These are phyloP conservation scores for Thelonectria olida DNA, from an alignment of 2,329 filamentous ascomycete genomes.

Conservation along the genomic window DNA sequence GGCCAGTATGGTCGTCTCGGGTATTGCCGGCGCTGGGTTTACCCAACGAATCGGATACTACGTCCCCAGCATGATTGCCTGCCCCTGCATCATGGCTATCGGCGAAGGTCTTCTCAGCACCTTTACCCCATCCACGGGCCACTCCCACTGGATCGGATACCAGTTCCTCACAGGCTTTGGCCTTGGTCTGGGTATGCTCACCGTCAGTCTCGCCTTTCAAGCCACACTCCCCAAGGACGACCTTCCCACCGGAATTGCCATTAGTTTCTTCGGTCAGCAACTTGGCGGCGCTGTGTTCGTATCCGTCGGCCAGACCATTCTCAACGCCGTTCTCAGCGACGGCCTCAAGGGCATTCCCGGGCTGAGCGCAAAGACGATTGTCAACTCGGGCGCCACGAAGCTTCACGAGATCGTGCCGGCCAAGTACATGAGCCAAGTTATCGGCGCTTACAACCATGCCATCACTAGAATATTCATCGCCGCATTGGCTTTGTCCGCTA, in stretches of 20 bases:
- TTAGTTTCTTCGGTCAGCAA: conserved; percentile 67
- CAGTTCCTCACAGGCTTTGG: conserved; percentile 69
- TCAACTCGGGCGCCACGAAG: conserved; percentile 65
- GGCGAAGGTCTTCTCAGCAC: conserved; percentile 68
- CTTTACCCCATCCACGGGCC: conserved; percentile 55
- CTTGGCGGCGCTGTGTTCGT: conserved; percentile 68
- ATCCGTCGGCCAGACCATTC: conserved; percentile 64
- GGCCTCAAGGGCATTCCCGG: conserved; percentile 52
- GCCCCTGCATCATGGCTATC: conserved; percentile 58
- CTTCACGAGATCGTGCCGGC: conserved; percentile 62
- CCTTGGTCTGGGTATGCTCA: conserved; percentile 67
- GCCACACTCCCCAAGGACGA: conserved; percentile 62
- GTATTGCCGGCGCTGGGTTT: conserved; percentile 56
- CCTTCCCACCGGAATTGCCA: conserved; percentile 63
- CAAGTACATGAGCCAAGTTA: conserved; percentile 61
- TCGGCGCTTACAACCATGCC: conserved; percentile 71
- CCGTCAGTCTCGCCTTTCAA: conserved; percentile 64
- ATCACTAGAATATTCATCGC: conserved; percentile 72
- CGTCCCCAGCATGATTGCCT: conserved; percentile 63
- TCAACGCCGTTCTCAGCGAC: conserved; percentile 56
- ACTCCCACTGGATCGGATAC: conserved; percentile 66
- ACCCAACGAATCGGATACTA: conserved; percentile 69
- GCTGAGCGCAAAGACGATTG: conserved; percentile 53
- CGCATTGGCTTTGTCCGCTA: conserved; percentile 62
- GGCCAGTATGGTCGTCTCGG: conserved; percentile 63